Evolutionary conservation across 2,329 filamentous ascomycete species (phyloP).

Genomic region (Microcyclospora tardicrescens): DNA sequence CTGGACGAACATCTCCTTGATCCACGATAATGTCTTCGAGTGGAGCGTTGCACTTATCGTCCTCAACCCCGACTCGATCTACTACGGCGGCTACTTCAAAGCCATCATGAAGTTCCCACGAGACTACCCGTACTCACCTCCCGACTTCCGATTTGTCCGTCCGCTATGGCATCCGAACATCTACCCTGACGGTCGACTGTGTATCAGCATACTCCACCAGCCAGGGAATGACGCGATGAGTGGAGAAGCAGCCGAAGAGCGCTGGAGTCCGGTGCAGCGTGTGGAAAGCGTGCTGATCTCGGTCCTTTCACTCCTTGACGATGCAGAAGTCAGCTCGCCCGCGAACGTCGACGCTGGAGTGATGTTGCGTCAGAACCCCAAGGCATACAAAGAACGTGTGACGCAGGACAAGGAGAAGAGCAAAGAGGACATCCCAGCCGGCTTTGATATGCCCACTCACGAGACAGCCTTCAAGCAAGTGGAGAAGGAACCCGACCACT

Average conservation of each 20-base stretch:
- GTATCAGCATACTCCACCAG: conserved; percentile 90
- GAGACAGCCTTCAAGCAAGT: conserved; percentile 48
- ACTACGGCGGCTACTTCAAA: conserved; percentile 88
- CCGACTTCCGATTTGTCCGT: conserved; percentile 72
- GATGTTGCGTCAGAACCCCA: conserved; percentile 61
- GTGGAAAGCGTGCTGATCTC: conserved; percentile 92
- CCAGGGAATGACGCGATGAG: conserved; percentile 89
- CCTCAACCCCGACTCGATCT: conserved; percentile 80
- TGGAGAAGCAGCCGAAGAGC: conserved; percentile 76
- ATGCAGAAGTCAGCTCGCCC: conserved; percentile 83
- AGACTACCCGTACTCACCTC: conserved; percentile 83
- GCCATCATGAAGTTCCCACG: conserved; percentile 75
- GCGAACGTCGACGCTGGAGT: conserved; percentile 91
- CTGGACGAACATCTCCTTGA: conserved; percentile 82
- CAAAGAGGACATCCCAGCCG: conserved; percentile 65
- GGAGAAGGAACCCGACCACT: conserved; percentile 47
- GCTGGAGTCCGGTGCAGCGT: conserved; percentile 87
- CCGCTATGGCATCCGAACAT: conserved; percentile 88
- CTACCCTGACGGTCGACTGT: conserved; percentile 78
- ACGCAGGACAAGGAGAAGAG: conserved; percentile 57
- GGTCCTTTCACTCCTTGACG: conserved; percentile 80
- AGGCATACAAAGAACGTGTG: conserved; percentile 57
- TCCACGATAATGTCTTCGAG: conserved; percentile 70
- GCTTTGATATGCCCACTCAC: conserved; percentile 68
- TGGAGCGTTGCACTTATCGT: conserved; percentile 88